Evolutionary conservation across 192 early-diverging fungal genomes (phyloP).

Genomic region (Pecoramyces ruminantium): DNA sequence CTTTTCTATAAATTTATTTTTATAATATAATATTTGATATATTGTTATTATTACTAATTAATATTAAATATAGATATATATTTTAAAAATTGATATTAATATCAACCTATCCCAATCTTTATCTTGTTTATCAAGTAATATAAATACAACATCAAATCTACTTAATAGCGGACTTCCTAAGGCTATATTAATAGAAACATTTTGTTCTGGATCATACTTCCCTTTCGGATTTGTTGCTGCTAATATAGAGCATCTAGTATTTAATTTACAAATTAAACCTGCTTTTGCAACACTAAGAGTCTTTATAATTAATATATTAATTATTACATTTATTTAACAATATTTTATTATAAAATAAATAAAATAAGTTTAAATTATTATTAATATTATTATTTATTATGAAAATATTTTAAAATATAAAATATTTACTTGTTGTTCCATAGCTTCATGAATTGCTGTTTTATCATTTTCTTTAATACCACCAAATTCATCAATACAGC

Average conservation of each 20-base stretch:
- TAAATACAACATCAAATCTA: slow-evolving; percentile 55
- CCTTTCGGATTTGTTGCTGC: slow-evolving; percentile 66
- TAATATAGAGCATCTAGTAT: slow-evolving; percentile 59
- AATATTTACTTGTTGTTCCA: slow-evolving; percentile 58
- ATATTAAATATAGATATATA: too few relatives aligned
- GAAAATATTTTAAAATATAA: too few relatives aligned
- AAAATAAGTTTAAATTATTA: too few relatives aligned
- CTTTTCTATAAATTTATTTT: slow-evolving; percentile 6
- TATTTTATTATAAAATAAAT: too few relatives aligned
- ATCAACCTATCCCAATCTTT: slow-evolving; percentile 46
- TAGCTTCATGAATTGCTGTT: slow-evolving; percentile 59
- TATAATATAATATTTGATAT: too few relatives aligned
- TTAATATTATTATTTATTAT: too few relatives aligned
- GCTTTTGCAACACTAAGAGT: slow-evolving; percentile 66
- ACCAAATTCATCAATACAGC: slow-evolving; percentile 75
- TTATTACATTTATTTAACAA: too few relatives aligned
- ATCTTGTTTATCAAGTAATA: slow-evolving; percentile 48
- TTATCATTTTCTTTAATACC: slow-evolving; percentile 55
- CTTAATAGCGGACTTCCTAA: slow-evolving; percentile 47
- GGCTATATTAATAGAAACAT: slow-evolving; percentile 47
- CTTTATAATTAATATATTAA: slow-evolving; percentile 2
- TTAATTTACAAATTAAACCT: slow-evolving; percentile 61
- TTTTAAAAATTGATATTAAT: too few relatives aligned
- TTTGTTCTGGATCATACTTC: slow-evolving; percentile 41
- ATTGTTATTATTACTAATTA: too few relatives aligned